Conservation (phyloP, 257 asterid genomes). For the Penstemon barbatus region DNA sequence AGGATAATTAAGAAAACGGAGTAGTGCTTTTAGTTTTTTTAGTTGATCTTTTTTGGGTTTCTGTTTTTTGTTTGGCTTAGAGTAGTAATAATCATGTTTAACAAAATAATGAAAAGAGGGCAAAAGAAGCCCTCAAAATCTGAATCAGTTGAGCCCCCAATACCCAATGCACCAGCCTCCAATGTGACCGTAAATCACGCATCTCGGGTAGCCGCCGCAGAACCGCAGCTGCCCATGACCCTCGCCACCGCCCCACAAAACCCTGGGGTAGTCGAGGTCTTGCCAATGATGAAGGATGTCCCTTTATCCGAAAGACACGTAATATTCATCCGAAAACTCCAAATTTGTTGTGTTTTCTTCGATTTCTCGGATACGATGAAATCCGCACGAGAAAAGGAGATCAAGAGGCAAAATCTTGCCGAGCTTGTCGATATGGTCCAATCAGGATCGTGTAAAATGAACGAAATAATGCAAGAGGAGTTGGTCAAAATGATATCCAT, state of each 20-base stretch:
- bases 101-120: constrained; percentile 69
- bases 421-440: constrained; percentile 83
- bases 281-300: constrained; percentile 76
- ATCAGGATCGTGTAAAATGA: constrained; percentile 69
- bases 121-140: constrained; percentile 52
- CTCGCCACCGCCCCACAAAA: constrained; percentile 52
- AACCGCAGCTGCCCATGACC: constrained; percentile 42
- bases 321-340: constrained; percentile 68
- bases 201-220: constrained; percentile 43
- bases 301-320: constrained; percentile 67
- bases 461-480: constrained; percentile 90
- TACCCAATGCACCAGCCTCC: constrained; percentile 38
- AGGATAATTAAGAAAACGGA: constrained; percentile 24
- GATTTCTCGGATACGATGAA: constrained; percentile 66
- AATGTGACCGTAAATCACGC: constrained; percentile 51
- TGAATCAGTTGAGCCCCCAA: constrained; percentile 54
- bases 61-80: constrained; percentile 14
- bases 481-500: constrained; percentile 68
- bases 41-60: constrained; percentile 11
- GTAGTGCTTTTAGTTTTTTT: constrained; percentile 25
- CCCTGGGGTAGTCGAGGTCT: constrained; percentile 60
- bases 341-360: constrained; percentile 61
- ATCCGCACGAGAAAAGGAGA: constrained; percentile 74
- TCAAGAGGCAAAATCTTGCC: constrained; percentile 81
- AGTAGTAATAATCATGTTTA: constrained; percentile 42